Evolutionary conservation across 2,329 filamentous ascomycete genomes (phyloP).

Genomic region (Stagonosporopsis chrysanthemi): DNA sequence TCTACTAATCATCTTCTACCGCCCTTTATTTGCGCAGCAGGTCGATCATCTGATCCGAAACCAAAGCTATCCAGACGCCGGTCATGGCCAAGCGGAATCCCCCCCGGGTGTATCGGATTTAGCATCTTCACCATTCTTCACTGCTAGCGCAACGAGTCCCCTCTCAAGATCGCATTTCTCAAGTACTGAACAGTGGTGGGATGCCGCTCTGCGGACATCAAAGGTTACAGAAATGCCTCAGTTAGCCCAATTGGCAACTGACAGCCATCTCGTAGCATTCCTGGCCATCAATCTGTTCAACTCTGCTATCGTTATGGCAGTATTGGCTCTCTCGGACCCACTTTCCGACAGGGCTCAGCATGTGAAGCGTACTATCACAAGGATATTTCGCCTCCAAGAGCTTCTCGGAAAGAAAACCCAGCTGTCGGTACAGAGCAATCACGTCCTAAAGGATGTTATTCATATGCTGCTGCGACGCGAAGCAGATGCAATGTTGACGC

Average conservation of each 20-base stretch:
- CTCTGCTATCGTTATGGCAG: conserved; percentile 54
- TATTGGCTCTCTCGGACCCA: conserved; percentile 53
- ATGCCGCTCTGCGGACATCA: conserved; percentile 52
- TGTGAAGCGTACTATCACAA: conserved; percentile 53
- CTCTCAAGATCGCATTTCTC: conserved; percentile 22
- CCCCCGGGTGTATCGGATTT: conserved; percentile 8
- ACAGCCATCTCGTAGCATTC: conserved; percentile 56
- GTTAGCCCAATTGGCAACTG: conserved; percentile 49
- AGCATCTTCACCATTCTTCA: conserved; percentile 11
- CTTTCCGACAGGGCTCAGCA: conserved; percentile 54
- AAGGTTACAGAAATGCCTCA: conserved; percentile 45
- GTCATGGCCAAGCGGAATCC: not conserved
- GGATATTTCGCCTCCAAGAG: conserved; percentile 53
- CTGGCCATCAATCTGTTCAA: conserved; percentile 57
- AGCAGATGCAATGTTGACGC: conserved; percentile 23
- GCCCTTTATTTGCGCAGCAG: conserved; percentile 52
- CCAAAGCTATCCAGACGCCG: conserved; percentile 17
- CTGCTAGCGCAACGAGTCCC: conserved; percentile 8
- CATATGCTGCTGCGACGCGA: conserved; percentile 25
- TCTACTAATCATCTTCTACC: conserved; percentile 53
- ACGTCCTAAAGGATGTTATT: conserved; percentile 25
- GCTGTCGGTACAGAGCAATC: conserved; percentile 24
- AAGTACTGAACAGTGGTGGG: conserved; percentile 45
- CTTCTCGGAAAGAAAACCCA: conserved; percentile 29
- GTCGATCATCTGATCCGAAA: conserved; percentile 39